phyloP scores from a whole-genome alignment of 805 yeast genomes.

The Priceomyces fermenticarens region DNA sequence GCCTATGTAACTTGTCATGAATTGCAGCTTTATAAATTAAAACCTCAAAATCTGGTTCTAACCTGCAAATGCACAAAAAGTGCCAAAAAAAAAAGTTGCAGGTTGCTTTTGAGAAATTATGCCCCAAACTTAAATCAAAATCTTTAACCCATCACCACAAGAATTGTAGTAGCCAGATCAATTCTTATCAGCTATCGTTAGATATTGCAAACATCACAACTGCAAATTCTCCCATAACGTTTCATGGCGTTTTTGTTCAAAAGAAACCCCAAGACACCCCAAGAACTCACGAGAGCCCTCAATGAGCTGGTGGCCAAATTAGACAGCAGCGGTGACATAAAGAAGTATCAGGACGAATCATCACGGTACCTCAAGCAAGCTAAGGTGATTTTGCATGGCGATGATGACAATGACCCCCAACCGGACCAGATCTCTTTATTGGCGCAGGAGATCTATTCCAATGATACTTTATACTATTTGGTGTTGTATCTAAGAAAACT shows the following conservation, averaged over 20 bases:
- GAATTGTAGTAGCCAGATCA: too few relatives aligned
- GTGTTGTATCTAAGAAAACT: conserved; percentile 58
- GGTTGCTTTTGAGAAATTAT: too few relatives aligned
- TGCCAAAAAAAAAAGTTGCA: too few relatives aligned
- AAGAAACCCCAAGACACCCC: conserved; percentile 85
- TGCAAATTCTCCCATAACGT: too few relatives aligned
- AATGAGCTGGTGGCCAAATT: conserved; percentile 70
- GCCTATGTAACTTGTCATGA: conserved; percentile 12
- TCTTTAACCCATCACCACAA: too few relatives aligned
- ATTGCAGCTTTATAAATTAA: not conserved
- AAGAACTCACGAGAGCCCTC: conserved; percentile 73
- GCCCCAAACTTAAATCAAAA: too few relatives aligned
- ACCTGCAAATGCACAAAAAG: too few relatives aligned
- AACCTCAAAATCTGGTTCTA: not conserved
- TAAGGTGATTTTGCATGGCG: conserved; percentile 66
- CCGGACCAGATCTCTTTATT: conserved; percentile 73
- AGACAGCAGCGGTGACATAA: conserved; percentile 35
- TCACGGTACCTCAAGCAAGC: conserved; percentile 62
- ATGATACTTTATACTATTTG: conserved; percentile 65
- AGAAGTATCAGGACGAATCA: conserved; percentile 70
- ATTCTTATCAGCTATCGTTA: too few relatives aligned
- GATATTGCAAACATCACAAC: too few relatives aligned
- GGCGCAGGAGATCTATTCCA: conserved; percentile 73
- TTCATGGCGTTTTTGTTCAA: conserved; percentile 87
- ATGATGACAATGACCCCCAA: conserved; percentile 58